Evolutionary conservation across 179 eudicot species (phyloP).

Genomic region (Corrigiola litoralis): DNA sequence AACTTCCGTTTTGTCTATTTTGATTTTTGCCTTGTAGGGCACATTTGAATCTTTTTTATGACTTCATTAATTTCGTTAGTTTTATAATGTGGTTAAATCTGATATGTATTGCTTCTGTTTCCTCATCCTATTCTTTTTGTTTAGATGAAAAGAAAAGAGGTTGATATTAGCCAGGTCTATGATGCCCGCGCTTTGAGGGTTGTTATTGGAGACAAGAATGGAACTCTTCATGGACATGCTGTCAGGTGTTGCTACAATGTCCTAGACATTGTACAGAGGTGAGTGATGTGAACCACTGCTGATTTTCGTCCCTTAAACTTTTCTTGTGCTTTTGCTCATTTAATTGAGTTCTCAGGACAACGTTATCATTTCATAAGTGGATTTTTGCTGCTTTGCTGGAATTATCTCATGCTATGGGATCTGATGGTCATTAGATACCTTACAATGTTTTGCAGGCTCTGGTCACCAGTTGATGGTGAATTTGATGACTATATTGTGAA

Average conservation of each 20-base stretch:
- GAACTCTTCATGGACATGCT: constrained; percentile 88
- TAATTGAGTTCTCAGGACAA: neutral
- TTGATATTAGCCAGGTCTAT: constrained; percentile 70
- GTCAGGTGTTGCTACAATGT: constrained; percentile 84
- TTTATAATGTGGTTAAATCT: neutral
- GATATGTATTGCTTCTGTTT: neutral
- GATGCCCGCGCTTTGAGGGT: constrained; percentile 96
- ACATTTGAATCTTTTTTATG: neutral
- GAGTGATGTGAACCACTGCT: neutral
- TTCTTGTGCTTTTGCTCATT: neutral
- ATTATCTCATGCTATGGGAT: constrained; percentile 4
- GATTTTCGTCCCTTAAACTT: neutral
- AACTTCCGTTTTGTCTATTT: neutral
- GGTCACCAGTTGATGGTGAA: constrained; percentile 92
- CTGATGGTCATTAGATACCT: constrained; percentile 6
- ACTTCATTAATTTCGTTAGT: neutral
- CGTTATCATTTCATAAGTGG: neutral
- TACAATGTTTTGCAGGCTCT: constrained; percentile 74
- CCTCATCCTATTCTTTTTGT: constrained; percentile 11
- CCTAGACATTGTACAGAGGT: constrained; percentile 83
- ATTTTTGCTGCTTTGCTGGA: neutral
- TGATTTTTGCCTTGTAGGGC: neutral
- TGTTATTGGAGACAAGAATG: constrained; percentile 85
- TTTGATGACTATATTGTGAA: constrained; percentile 83
- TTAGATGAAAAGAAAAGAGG: constrained; percentile 92